Base-by-base conservation (phyloP, 495 filamentous ascomycete genomes). In the Pseudevernia furfuracea region DNA sequence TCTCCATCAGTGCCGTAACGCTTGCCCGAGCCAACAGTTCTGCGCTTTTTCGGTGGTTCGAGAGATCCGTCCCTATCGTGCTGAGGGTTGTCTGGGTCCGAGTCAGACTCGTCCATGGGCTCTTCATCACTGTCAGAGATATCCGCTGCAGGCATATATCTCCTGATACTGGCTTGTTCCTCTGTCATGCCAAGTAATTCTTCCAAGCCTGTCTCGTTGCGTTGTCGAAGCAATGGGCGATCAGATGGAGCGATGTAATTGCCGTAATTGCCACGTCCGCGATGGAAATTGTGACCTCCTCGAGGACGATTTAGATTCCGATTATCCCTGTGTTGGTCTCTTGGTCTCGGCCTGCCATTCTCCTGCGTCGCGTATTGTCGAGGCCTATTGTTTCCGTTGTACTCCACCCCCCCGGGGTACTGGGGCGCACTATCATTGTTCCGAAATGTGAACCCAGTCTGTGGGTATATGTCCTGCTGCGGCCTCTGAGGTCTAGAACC, bases 71-170 rank as follows among this genome's bases (percentile, higher is more conserved):
- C 57, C 25, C 25, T 44, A 25, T 23, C 53, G 17, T 61, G 37
- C 46, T 49, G 68, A 49, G 59, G n/a, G 21, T 43, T 55, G 1
- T 77, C 77, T 56, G 78, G 75, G 6, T 80, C 78, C 19, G 72
- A 79, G 14, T 83, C 77, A 12, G 79, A 79, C 34, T 79, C 72
- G 36, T 86, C 81, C 88, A 91, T 90, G 15, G 81, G 82, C 7
- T 78, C 79, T 71, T 89, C 87, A 59, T 90, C 90, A 67, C 85
- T 89, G 66, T 90, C 86, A 34, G 88, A 89, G 23, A 91, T 73
- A 11, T 88, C 81, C 11, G 85, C 81, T 1, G 87, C 63, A 19
- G 80, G 65, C 2, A 78, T 72, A 53, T 78, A 83, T 55, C 77
- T 68, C 49, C 62, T 81, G 55, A 71, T 25, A 62, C 68, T 4